A percentile compares a stretch with the other conserved stretches of the same genome.
Evolutionary conservation across 768 basidiomycete species (phyloP).

Genomic region (Lentinula edodes): DNA sequence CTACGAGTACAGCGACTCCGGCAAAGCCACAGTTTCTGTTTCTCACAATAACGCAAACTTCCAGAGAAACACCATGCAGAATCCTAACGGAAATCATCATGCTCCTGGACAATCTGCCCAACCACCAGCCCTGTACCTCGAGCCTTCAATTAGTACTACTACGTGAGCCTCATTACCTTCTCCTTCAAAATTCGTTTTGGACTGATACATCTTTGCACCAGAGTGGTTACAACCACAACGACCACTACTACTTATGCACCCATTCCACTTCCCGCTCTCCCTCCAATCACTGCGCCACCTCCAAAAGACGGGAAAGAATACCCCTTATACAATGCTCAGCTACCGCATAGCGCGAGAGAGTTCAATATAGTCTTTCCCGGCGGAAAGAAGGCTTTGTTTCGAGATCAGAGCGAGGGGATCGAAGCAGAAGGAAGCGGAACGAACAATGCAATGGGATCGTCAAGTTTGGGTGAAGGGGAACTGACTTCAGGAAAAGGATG

Average conservation of each 20-base stretch:
- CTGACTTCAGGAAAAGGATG: constrained; percentile 63
- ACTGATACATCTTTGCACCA: constrained; percentile 27
- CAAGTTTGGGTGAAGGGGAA: constrained; percentile 39
- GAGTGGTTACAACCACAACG: constrained; percentile 87
- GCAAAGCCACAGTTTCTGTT: neutral
- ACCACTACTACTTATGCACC: constrained; percentile 88
- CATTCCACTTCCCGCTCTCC: constrained; percentile 73
- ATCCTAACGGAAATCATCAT: neutral
- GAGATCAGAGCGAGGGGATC: constrained; percentile 54
- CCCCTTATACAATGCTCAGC: constrained; percentile 66
- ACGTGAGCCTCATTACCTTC: constrained; percentile 46
- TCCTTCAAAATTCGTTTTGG: neutral
- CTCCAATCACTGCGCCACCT: constrained; percentile 46
- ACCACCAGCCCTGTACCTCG: constrained; percentile 25
- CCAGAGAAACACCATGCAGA: neutral
- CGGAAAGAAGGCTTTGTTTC: constrained; percentile 75
- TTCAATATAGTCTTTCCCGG: constrained; percentile 81
- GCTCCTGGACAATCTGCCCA: neutral
- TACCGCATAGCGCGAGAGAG: constrained; percentile 67
- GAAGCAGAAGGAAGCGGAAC: constrained; percentile 47
- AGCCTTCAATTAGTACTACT: constrained; percentile 81
- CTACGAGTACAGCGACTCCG: neutral
- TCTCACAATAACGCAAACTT: neutral
- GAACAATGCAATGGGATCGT: neutral
- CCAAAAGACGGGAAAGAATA: constrained; percentile 79